A percentile compares a stretch with the other conserved stretches of the same genome.
Evolutionary conservation across 805 yeast genomes (phyloP).

Genomic region (Blastobotrys attinorum): DNA sequence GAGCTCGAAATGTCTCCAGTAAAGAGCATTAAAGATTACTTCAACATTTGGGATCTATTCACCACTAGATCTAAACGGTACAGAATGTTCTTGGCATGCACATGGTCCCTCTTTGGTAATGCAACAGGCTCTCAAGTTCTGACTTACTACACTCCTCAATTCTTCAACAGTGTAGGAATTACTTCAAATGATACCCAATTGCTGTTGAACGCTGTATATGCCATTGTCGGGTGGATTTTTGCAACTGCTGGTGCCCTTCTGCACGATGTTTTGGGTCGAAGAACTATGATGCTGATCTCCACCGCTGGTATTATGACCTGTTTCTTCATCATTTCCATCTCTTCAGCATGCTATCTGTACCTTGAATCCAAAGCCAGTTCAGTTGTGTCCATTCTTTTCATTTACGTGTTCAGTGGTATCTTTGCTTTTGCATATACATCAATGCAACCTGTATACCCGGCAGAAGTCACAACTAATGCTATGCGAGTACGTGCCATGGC

Average conservation of each 20-base stretch:
- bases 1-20: slow-evolving; percentile 15
- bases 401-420: slow-evolving; percentile 12
- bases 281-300: slow-evolving; percentile 22
- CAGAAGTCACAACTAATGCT: slow-evolving; percentile 24
- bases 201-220: slow-evolving; percentile 1
- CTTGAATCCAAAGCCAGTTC: slow-evolving; percentile 16
- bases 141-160: slow-evolving; percentile 13
- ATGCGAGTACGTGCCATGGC: slow-evolving; percentile 27
- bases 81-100: slow-evolving; percentile 14
- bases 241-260: slow-evolving; percentile 17
- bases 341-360: slow-evolving; percentile 18
- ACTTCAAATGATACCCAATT: not conserved
- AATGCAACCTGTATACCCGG: slow-evolving; percentile 32
- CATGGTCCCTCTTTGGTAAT: slow-evolving; percentile 13
- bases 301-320: slow-evolving; percentile 19
- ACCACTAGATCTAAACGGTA: slow-evolving; percentile 11
- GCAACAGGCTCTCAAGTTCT: slow-evolving; percentile 15
- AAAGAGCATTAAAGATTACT: slow-evolving; percentile 18
- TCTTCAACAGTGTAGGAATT: slow-evolving; percentile 8
- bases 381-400: slow-evolving; percentile 15
- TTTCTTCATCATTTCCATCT: slow-evolving; percentile 22
- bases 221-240: slow-evolving; percentile 10
- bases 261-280: slow-evolving; percentile 25
- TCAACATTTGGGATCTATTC: slow-evolving; percentile 12
- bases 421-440: slow-evolving; percentile 30